phyloP scores from a whole-genome alignment of 441 rosid genomes.

The Viola pubescens region DNA sequence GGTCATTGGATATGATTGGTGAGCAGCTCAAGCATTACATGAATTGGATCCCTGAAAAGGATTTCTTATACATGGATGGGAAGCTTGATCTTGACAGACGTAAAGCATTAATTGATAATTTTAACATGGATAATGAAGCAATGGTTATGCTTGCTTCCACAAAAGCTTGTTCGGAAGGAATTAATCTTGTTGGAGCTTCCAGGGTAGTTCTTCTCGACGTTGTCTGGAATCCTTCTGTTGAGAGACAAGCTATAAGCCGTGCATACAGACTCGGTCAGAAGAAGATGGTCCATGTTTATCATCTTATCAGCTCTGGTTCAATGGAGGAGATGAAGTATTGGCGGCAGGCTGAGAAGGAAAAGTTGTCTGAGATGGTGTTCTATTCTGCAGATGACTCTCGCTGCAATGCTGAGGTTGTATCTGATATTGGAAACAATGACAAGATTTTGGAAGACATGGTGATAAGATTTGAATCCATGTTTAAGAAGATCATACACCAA shows the following conservation, averaged over 20 bases:
- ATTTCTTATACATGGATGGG: slow-evolving; percentile 52
- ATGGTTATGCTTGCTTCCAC: slow-evolving; percentile 67
- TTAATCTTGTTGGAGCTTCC: slow-evolving; percentile 71
- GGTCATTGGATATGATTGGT: slow-evolving; percentile 36
- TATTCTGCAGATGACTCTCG: slow-evolving; percentile 24
- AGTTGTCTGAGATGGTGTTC: slow-evolving; percentile 47
- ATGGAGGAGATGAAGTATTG: slow-evolving; percentile 43
- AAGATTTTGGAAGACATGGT: slow-evolving; percentile 42
- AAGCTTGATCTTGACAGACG: slow-evolving; percentile 29
- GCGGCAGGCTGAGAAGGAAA: slow-evolving; percentile 43
- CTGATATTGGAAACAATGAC: slow-evolving; percentile 28
- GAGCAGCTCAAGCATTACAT: slow-evolving; percentile 32
- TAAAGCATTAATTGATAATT: slow-evolving; percentile 39
- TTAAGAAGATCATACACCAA: slow-evolving; percentile 33
- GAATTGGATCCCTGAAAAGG: slow-evolving; percentile 39
- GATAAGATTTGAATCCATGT: slow-evolving; percentile 27
- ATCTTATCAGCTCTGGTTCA: slow-evolving; percentile 43
- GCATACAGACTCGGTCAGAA: slow-evolving; percentile 70
- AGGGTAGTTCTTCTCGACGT: slow-evolving; percentile 64
- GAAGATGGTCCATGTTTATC: slow-evolving; percentile 47
- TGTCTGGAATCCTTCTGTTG: slow-evolving; percentile 69
- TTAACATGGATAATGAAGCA: slow-evolving; percentile 38
- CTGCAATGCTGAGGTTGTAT: slow-evolving; percentile 7
- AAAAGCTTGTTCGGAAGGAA: slow-evolving; percentile 70
- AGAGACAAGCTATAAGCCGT: slow-evolving; percentile 69